Conservation (phyloP, 2,329 filamentous ascomycete genomes). For the Coniochaeta prunicola region DNA sequence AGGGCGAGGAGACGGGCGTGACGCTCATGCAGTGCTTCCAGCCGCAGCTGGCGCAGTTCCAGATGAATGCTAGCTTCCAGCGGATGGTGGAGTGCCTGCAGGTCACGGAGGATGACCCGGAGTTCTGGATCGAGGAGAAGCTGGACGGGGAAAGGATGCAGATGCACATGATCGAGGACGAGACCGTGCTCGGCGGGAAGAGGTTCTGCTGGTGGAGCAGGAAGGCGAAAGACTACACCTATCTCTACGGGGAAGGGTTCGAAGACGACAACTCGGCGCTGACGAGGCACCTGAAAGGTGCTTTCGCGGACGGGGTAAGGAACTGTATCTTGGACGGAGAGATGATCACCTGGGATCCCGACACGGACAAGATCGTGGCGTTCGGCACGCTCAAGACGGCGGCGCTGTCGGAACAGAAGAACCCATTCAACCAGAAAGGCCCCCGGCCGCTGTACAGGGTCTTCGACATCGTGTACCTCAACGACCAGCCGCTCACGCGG, state of each 20-base stretch:
- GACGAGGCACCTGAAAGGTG: conserved; percentile 70
- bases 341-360: conserved; percentile 97
- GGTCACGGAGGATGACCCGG: conserved; percentile 59
- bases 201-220: conserved; percentile 87
- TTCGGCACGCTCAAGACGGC: conserved; percentile 94
- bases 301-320: conserved; percentile 69
- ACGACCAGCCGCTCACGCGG: conserved; percentile 68
- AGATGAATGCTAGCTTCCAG: conserved; percentile 65
- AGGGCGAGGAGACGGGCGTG: conserved; percentile 68
- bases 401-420: conserved; percentile 70
- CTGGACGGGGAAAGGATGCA: conserved; percentile 96
- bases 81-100: conserved; percentile 67
- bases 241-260: conserved; percentile 77
- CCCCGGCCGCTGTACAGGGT: conserved; percentile 74
- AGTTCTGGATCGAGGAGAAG: conserved; percentile 98
- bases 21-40: conserved; percentile 92
- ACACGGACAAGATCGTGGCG: conserved; percentile 72
- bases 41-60: conserved; percentile 88
- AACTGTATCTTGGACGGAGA: conserved; percentile 93
- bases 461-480: conserved; percentile 88
- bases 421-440: conserved; percentile 55
- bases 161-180: conserved; percentile 78
- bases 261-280: conserved; percentile 68
- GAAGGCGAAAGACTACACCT: conserved; percentile 94
- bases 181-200: conserved; percentile 58